Conservation (phyloP, 2,329 filamentous ascomycete species). For the Cladosporium sphaerospermum region DNA sequence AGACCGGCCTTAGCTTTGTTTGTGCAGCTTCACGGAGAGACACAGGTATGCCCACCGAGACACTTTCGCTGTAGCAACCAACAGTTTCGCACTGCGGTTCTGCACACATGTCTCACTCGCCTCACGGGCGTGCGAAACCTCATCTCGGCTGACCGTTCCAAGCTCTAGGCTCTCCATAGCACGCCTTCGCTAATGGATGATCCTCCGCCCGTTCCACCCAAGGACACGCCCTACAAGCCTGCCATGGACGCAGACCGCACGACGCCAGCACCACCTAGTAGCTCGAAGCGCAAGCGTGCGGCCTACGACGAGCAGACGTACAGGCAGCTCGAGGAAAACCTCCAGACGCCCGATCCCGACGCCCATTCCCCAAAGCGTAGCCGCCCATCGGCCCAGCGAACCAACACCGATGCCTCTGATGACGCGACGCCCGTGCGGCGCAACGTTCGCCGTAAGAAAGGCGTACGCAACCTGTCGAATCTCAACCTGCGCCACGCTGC, state of each 20-base stretch:
- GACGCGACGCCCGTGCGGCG: conserved; percentile 22
- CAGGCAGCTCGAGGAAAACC: conserved; percentile 15
- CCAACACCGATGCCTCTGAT: conserved; percentile 20
- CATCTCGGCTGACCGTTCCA: conserved; percentile 1
- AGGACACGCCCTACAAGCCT: conserved; percentile 21
- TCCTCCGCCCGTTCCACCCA: conserved; percentile 27
- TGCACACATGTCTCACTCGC: neutral
- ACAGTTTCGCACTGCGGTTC: no score
- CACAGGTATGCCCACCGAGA: conserved; percentile 4
- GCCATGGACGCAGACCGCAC: conserved; percentile 18
- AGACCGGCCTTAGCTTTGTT: conserved; percentile 2
- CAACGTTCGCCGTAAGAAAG: conserved; percentile 30
- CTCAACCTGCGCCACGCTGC: conserved; percentile 31
- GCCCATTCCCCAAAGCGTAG: conserved; percentile 26
- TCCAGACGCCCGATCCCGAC: conserved; percentile 17
- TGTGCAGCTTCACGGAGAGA: conserved; percentile 11
- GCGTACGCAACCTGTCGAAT: conserved; percentile 28
- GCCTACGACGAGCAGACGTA: conserved; percentile 18
- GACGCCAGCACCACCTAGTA: conserved; percentile 18
- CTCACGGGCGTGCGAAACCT: neutral
- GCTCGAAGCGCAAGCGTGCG: conserved; percentile 28
- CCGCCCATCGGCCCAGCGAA: conserved; percentile 18
- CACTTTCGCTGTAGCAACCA: conserved; percentile 6
- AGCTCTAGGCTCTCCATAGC: conserved; percentile 3
- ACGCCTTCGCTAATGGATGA: conserved; percentile 14